These are phyloP conservation scores for Blastomyces percursus DNA, from an alignment of 2,329 filamentous ascomycete species.

Conservation along the genomic window DNA sequence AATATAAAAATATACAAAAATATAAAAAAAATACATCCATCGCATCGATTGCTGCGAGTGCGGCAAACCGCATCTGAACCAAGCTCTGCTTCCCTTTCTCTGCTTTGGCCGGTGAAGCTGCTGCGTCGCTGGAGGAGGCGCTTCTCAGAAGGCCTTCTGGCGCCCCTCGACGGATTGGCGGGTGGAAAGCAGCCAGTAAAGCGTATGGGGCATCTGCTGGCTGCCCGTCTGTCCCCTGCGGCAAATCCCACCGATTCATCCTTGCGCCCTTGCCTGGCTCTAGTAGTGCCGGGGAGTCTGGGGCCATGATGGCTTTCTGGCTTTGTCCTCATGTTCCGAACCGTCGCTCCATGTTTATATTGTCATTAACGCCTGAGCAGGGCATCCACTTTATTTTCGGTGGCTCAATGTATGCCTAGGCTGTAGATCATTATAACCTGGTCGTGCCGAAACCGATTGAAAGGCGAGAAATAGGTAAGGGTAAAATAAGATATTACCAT, in stretches of 20 bases:
- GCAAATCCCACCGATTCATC: slow-evolving; percentile 2
- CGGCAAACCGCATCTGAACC: slow-evolving; percentile 1
- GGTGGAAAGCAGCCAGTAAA: not conserved
- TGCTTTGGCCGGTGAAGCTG: not conserved
- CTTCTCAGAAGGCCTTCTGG: no score
- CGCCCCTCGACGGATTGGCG: not conserved
- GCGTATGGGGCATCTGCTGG: not conserved
- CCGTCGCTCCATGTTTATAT: not conserved
- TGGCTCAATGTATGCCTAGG: not conserved
- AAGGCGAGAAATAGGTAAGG: not conserved
- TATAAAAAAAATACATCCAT: not conserved
- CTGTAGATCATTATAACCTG: not conserved
- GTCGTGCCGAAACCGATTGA: not conserved
- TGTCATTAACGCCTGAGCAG: not conserved
- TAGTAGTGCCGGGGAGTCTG: not conserved
- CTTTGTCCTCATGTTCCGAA: not conserved
- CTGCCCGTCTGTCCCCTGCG: not conserved
- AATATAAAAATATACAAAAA: not conserved
- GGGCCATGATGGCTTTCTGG: not conserved
- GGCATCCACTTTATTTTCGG: not conserved
- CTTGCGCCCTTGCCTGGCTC: not conserved
- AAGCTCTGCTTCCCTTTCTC: not conserved
- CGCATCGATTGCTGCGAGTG: not conserved
- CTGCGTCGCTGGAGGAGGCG: not conserved
- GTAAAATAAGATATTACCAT: not conserved